Percentiles rank a stretch among this genome's conserved stretches.
phyloP scores from a whole-genome alignment of 2,329 filamentous ascomycete species.

The Acarospora socialis region DNA sequence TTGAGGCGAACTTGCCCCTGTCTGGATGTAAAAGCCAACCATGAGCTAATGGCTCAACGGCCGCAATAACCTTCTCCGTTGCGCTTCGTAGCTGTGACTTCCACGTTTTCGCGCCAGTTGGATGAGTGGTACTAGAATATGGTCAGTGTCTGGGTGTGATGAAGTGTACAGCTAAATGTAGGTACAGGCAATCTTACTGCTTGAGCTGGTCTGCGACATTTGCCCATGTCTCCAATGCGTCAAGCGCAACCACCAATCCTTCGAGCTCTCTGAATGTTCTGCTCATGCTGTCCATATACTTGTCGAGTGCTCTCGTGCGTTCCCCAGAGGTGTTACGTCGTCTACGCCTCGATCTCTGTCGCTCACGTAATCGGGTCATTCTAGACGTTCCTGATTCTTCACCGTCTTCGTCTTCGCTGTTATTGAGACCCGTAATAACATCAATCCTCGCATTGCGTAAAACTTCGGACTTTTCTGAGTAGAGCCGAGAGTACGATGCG shows the following conservation, averaged over 20 bases:
- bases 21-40: constrained; percentile 47
- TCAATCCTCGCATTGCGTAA: too few species aligned
- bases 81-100: constrained; percentile 40
- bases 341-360: background rate
- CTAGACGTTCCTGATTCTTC: constrained; percentile 25
- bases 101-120: constrained; percentile 20
- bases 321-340: constrained; percentile 19
- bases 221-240: constrained; percentile 53
- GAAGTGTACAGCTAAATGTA: background rate
- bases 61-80: constrained; percentile 40
- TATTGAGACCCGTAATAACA: constrained; percentile 1
- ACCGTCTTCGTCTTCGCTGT: constrained; percentile 1
- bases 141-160: too few species aligned
- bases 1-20: constrained; percentile 35
- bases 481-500: too few species aligned
- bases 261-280: constrained; percentile 56
- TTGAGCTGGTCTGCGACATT: constrained; percentile 38
- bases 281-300: constrained; percentile 23
- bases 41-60: constrained; percentile 47
- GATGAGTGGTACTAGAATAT: too few species aligned
- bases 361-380: too few species aligned
- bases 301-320: too few species aligned
- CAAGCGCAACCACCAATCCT: constrained; percentile 48
- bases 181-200: constrained; percentile 30
- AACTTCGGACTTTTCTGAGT: too few species aligned